Conservation (phyloP, 495 filamentous ascomycete genomes). For the Penicillium tannophilum region DNA sequence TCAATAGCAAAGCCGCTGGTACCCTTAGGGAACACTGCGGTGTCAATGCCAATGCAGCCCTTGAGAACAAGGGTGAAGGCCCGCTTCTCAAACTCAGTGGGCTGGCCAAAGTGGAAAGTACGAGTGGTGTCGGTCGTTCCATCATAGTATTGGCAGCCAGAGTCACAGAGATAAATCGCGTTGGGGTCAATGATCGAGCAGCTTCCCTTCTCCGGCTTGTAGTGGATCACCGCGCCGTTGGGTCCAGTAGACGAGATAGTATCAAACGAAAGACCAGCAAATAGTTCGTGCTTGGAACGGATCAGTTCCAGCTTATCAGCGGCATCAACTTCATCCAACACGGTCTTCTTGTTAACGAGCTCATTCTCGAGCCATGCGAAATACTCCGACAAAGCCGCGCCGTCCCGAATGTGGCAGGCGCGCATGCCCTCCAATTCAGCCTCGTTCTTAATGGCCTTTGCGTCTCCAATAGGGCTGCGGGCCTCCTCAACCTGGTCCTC, state of each 20-base stretch:
- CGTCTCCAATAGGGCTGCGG: conserved; percentile 85
- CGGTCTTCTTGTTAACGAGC: conserved; percentile 69
- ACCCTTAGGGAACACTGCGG: conserved; percentile 88
- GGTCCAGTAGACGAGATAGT: conserved; percentile 95
- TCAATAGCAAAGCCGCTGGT: conserved; percentile 93
- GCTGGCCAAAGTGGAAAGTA: conserved; percentile 88
- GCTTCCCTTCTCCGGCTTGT: conserved; percentile 82
- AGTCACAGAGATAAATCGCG: conserved; percentile 93
- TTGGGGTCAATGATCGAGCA: conserved; percentile 86
- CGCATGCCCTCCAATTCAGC: conserved; percentile 91
- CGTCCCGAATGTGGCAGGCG: conserved; percentile 90
- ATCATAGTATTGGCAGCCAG: conserved; percentile 91
- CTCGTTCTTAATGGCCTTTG: conserved; percentile 97
- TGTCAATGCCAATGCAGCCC: conserved; percentile 90
- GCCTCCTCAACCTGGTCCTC: conserved; percentile 83
- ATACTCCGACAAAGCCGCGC: conserved; percentile 87
- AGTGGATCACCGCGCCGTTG: conserved; percentile 97
- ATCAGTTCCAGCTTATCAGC: conserved; percentile 88
- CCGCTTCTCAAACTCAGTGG: conserved; percentile 82
- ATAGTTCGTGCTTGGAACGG: conserved; percentile 77
- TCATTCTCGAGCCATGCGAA: conserved; percentile 97
- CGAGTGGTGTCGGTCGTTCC: conserved; percentile 97
- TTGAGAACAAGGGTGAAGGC: conserved; percentile 96
- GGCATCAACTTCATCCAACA: conserved; percentile 83
- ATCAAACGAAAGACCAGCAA: conserved; percentile 90